Conservation (phyloP, 345 rosid genomes). For the Eutrema heterophyllum region DNA sequence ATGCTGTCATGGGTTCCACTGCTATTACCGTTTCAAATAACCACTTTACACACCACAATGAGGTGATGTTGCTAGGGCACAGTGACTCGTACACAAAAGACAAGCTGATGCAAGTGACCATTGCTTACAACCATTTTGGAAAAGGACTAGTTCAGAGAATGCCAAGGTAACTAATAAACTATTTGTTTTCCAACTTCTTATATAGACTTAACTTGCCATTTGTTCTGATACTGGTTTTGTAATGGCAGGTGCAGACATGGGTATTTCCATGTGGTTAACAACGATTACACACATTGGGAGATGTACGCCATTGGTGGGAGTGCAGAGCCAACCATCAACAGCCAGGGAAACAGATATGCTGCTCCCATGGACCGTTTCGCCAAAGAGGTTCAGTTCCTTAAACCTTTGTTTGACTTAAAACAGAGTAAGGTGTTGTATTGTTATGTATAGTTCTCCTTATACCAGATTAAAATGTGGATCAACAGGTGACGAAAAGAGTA, state of each 20-base stretch:
- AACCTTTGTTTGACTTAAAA: neutral
- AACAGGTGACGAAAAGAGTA: slow-evolving; percentile 88
- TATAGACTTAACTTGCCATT: neutral
- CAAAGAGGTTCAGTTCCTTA: slow-evolving; percentile 72
- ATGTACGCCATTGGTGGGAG: slow-evolving; percentile 99
- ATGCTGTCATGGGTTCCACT: slow-evolving; percentile 95
- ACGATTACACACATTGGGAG: slow-evolving; percentile 97
- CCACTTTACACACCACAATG: slow-evolving; percentile 88
- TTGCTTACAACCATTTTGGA: slow-evolving; percentile 95
- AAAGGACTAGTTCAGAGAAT: slow-evolving; percentile 92
- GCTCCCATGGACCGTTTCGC: slow-evolving; percentile 77
- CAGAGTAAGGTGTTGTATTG: neutral
- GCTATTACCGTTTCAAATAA: slow-evolving; percentile 88
- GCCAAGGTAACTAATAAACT: slow-evolving; percentile 57
- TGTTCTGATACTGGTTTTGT: neutral
- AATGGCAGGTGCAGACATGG: slow-evolving; percentile 85
- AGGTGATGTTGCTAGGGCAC: slow-evolving; percentile 92
- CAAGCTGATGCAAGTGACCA: slow-evolving; percentile 91
- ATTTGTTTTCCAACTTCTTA: neutral
- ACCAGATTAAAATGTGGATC: slow-evolving; percentile 6
- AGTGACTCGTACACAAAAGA: slow-evolving; percentile 82
- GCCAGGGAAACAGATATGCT: slow-evolving; percentile 88
- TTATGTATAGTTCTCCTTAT: neutral
- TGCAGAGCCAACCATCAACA: slow-evolving; percentile 87
- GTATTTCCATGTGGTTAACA: slow-evolving; percentile 93